Conservation (phyloP, 768 basidiomycete genomes). For the Kwoniella pini region DNA sequence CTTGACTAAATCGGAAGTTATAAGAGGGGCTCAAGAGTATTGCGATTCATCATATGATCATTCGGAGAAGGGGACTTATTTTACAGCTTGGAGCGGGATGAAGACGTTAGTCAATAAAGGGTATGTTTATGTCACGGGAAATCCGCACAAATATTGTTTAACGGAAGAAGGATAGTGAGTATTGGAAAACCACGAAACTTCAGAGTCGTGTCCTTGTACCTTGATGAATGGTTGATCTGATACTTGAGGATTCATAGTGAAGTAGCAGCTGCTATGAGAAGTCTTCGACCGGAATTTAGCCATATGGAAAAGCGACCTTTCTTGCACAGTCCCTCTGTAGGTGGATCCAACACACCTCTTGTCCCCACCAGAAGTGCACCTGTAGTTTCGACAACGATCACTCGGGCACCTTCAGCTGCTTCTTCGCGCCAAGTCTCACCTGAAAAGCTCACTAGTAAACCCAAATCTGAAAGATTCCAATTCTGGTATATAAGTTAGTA, state of each 20-base stretch:
- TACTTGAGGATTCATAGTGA: conserved; percentile 24
- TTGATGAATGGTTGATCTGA: background rate
- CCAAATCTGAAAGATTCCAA: conserved; percentile 25
- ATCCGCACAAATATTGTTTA: conserved; percentile 47
- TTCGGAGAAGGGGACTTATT: conserved; percentile 41
- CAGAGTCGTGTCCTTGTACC: background rate
- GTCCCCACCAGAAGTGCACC: background rate
- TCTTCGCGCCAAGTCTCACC: background rate
- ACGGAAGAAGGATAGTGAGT: conserved; percentile 52
- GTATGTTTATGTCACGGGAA: conserved; percentile 46
- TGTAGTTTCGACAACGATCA: background rate
- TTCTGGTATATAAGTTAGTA: conserved; percentile 52
- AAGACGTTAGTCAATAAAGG: conserved; percentile 46
- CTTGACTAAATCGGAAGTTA: conserved; percentile 44
- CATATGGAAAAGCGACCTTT: conserved; percentile 34
- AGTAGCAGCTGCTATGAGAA: conserved; percentile 35
- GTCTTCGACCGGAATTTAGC: conserved; percentile 30
- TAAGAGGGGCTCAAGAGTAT: conserved; percentile 36
- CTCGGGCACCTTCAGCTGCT: background rate
- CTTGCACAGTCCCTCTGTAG: conserved; percentile 23
- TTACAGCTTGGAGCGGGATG: conserved; percentile 48
- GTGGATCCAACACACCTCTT: conserved; percentile 3
- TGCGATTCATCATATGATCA: conserved; percentile 42
- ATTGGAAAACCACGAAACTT: background rate
- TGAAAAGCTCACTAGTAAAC: background rate